Conservation (phyloP, 768 basidiomycete genomes). For the Kwoniella botswanensis region DNA sequence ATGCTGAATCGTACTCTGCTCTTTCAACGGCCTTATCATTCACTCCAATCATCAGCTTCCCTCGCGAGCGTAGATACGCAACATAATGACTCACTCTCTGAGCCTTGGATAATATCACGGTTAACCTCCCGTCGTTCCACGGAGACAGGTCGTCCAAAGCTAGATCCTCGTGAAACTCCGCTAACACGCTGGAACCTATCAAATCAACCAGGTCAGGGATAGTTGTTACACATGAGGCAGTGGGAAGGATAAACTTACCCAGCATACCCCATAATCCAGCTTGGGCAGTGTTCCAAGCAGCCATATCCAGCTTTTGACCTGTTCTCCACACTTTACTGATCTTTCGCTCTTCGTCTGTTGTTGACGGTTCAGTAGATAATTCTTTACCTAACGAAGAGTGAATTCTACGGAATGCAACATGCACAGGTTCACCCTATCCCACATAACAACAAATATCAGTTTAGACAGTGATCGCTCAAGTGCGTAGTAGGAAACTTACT, state of each 20-base stretch:
- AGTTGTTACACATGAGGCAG: neutral
- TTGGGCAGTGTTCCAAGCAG: conserved; percentile 47
- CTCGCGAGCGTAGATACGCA: no score
- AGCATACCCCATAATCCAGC: conserved; percentile 50
- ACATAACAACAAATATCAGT: neutral
- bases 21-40: conserved; percentile 21
- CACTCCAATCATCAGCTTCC: neutral
- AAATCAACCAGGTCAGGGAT: neutral
- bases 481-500: conserved; percentile 28
- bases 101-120: conserved; percentile 39
- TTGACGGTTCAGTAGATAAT: conserved; percentile 1
- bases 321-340: conserved; percentile 21
- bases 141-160: conserved; percentile 26
- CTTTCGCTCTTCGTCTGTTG: conserved; percentile 24
- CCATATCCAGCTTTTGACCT: conserved; percentile 31
- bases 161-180: conserved; percentile 47
- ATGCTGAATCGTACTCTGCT: conserved; percentile 38
- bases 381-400: conserved; percentile 34
- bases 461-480: no score
- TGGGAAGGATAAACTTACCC: conserved; percentile 26
- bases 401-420: conserved; percentile 45
- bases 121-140: conserved; percentile 33
- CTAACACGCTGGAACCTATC: conserved; percentile 36
- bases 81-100: conserved; percentile 39
- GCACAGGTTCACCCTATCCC: conserved; percentile 51